Conservation (phyloP, 2,329 filamentous ascomycete genomes). For the Colletotrichum sp. region DNA sequence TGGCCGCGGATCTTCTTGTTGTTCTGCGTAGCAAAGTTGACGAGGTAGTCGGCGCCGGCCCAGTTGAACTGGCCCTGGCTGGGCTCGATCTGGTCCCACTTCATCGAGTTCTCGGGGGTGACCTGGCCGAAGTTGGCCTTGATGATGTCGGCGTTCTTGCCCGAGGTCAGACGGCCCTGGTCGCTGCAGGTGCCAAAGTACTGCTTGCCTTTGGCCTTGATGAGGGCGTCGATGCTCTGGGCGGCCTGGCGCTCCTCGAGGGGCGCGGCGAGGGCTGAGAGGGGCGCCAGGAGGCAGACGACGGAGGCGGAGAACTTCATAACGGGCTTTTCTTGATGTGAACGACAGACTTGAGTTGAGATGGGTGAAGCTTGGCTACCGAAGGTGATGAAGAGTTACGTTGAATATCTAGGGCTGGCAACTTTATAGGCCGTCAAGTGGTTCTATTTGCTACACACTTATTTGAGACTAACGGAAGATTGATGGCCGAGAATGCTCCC, state of each 20-base stretch:
- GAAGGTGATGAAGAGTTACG: background rate
- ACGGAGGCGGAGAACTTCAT: conserved; percentile 30
- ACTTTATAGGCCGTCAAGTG: background rate
- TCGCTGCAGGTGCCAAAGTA: conserved; percentile 68
- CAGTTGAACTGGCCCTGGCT: conserved; percentile 60
- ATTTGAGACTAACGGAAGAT: background rate
- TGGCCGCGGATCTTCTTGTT: conserved; percentile 68
- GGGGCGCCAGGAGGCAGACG: conserved; percentile 40
- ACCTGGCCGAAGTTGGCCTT: conserved; percentile 67
- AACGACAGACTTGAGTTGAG: background rate
- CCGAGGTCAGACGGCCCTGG: conserved; percentile 52
- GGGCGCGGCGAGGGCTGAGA: conserved; percentile 38
- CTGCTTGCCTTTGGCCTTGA: conserved; percentile 68
- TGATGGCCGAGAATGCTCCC: background rate
- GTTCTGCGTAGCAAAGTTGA: conserved; percentile 62
- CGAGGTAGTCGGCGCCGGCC: conserved; percentile 60
- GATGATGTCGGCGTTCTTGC: conserved; percentile 61
- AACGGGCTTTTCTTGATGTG: background rate
- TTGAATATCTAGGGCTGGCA: background rate
- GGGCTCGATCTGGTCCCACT: conserved; percentile 66
- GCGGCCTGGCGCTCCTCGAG: conserved; percentile 42
- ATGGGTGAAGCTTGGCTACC: background rate
- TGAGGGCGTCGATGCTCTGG: conserved; percentile 57
- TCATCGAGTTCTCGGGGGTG: conserved; percentile 74
- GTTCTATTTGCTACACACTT: background rate